phyloP scores from a whole-genome alignment of 2,329 filamentous ascomycete species.

The Falciphora oryzae region DNA sequence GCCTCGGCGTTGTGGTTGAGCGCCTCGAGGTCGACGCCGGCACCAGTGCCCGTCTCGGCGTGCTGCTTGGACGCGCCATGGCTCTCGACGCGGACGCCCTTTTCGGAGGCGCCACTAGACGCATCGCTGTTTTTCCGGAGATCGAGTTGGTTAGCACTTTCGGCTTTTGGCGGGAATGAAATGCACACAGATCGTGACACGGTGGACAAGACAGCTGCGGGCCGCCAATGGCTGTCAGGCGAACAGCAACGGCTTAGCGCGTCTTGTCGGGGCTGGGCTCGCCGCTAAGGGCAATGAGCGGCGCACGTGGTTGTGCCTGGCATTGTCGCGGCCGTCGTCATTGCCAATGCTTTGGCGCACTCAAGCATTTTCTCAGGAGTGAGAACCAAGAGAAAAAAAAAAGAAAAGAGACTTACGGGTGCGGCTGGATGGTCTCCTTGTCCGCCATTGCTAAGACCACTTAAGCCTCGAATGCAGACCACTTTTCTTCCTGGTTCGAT shows the following conservation, averaged over 20 bases:
- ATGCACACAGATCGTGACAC: too few species aligned
- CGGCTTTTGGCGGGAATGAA: not conserved
- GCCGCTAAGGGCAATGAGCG: too few species aligned
- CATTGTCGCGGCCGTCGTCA: constrained; percentile 3
- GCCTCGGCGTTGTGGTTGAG: constrained; percentile 12
- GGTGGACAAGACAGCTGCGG: not conserved
- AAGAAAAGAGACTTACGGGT: not conserved
- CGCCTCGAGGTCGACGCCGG: constrained; percentile 4
- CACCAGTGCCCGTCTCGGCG: not conserved
- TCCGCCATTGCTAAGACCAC: not conserved
- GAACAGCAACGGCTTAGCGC: not conserved
- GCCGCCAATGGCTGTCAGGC: not conserved
- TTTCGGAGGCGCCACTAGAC: not conserved
- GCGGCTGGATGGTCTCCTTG: constrained; percentile 2
- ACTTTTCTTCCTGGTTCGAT: not conserved
- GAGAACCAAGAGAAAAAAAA: not conserved
- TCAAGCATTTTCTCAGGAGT: not conserved
- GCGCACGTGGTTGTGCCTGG: not conserved
- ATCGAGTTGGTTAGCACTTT: not conserved
- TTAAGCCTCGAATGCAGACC: not conserved
- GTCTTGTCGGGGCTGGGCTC: not conserved
- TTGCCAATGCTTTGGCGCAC: not conserved
- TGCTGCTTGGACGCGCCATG: not conserved
- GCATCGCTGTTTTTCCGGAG: not conserved
- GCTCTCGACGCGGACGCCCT: not conserved